Percentiles rank a stretch among this genome's conserved stretches.
Conservation (phyloP, 306 rosid genomes). For the Cercis canadensis region DNA sequence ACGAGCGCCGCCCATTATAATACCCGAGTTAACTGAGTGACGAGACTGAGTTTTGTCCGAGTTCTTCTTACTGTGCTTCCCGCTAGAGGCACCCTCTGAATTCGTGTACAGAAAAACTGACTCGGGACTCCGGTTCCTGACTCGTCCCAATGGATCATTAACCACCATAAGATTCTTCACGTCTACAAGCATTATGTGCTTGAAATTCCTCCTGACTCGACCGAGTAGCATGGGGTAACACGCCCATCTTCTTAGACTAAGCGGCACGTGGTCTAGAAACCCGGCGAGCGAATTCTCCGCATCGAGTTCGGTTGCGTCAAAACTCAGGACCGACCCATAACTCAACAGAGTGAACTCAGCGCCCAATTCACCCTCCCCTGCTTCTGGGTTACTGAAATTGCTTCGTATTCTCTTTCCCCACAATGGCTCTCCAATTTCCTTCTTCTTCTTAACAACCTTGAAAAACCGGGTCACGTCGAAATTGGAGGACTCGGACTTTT, state of each 20-base stretch:
- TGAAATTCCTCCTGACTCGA: constrained; percentile 74
- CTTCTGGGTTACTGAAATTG: constrained; percentile 25
- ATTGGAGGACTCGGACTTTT: constrained; percentile 28
- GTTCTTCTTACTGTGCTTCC: constrained; percentile 51
- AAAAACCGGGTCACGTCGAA: constrained; percentile 58
- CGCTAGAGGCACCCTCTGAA: not conserved
- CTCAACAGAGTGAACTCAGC: constrained; percentile 44
- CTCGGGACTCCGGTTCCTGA: constrained; percentile 62
- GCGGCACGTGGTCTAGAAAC: constrained; percentile 62
- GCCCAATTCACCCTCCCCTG: not conserved
- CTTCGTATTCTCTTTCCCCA: constrained; percentile 62
- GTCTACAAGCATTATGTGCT: constrained; percentile 69
- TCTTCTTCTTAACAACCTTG: constrained; percentile 32
- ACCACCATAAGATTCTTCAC: constrained; percentile 49
- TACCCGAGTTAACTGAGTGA: constrained; percentile 44
- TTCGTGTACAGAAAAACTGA: constrained; percentile 49
- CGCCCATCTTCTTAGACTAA: constrained; percentile 82
- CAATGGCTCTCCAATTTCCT: constrained; percentile 50
- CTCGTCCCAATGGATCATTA: constrained; percentile 64
- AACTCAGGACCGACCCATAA: constrained; percentile 84
- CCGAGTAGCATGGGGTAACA: constrained; percentile 90
- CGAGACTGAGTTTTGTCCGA: constrained; percentile 47
- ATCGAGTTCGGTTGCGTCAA: constrained; percentile 79
- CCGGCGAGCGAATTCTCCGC: constrained; percentile 92
- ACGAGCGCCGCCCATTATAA: constrained; percentile 78